These are phyloP conservation scores for Sugiyamaella chiloensis DNA, from an alignment of 805 yeast genomes.

Conservation along the genomic window DNA sequence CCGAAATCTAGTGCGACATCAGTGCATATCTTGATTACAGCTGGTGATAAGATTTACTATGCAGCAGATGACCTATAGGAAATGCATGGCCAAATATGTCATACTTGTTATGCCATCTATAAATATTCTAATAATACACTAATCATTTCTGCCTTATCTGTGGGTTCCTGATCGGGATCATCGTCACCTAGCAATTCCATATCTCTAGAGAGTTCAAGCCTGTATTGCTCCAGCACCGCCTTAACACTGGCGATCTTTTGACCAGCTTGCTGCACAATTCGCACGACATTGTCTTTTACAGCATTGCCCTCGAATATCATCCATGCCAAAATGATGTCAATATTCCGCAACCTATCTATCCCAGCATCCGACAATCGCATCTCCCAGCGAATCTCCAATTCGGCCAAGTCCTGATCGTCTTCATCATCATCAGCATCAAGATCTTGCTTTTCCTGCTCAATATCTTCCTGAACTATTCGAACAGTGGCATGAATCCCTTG, in stretches of 20 bases:
- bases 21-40: too few species aligned
- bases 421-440: neutral
- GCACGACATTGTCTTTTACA: neutral
- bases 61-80: too few species aligned
- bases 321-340: conserved; percentile 9
- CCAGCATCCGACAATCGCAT: conserved; percentile 11
- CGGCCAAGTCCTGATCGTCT: neutral
- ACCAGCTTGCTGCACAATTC: neutral
- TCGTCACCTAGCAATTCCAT: neutral
- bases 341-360: neutral
- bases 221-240: neutral
- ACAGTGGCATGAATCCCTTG: neutral
- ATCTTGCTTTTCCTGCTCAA: neutral
- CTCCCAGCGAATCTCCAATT: conserved; percentile 9
- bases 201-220: neutral
- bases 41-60: too few species aligned
- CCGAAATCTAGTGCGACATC: too few species aligned
- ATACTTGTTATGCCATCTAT: too few species aligned
- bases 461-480: neutral
- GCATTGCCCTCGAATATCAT: conserved; percentile 3
- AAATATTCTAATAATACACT: neutral
- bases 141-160: conserved; percentile 3
- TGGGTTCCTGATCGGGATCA: neutral
- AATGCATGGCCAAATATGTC: too few species aligned
- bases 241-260: neutral